Percentiles rank a stretch among this genome's conserved stretches.
These are phyloP conservation scores for Clohesyomyces aquaticus DNA, from an alignment of 495 filamentous ascomycete genomes.

Conservation along the genomic window DNA sequence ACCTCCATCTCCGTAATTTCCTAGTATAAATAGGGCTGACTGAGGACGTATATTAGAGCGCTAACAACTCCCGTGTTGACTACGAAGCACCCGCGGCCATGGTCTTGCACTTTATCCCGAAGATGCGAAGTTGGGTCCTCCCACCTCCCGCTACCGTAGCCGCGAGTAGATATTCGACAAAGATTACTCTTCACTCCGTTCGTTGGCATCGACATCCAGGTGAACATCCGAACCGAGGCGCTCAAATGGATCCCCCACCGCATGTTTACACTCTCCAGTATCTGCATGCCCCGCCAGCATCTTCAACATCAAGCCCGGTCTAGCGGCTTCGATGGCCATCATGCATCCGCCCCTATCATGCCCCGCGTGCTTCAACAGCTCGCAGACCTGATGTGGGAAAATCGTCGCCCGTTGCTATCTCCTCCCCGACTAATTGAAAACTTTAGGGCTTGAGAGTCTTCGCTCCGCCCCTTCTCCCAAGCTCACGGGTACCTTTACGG, in stretches of 20 bases:
- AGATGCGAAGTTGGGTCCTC: no score
- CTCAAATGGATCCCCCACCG: not conserved
- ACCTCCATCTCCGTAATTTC: no score
- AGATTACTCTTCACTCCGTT: not conserved
- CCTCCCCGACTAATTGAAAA: not conserved
- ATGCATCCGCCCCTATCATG: not conserved
- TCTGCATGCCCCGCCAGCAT: not conserved
- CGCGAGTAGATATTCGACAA: not conserved
- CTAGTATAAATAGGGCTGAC: no score
- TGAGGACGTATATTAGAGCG: no score
- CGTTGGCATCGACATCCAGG: not conserved
- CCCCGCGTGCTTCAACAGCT: not conserved
- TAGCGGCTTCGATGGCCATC: not conserved
- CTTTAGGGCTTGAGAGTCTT: not conserved
- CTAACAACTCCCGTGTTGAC: no score
- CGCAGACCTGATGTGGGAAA: not conserved
- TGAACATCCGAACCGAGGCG: constrained; percentile 2
- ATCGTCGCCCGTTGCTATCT: not conserved
- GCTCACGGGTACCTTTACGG: not conserved
- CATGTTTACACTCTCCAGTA: not conserved
- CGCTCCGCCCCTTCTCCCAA: not conserved
- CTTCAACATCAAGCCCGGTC: not conserved
- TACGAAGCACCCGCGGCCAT: no score
- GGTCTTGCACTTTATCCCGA: no score
- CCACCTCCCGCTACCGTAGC: no score